Conservation (phyloP, 176 grass and related monocot species). For the Echinochloa phyllopogon region DNA sequence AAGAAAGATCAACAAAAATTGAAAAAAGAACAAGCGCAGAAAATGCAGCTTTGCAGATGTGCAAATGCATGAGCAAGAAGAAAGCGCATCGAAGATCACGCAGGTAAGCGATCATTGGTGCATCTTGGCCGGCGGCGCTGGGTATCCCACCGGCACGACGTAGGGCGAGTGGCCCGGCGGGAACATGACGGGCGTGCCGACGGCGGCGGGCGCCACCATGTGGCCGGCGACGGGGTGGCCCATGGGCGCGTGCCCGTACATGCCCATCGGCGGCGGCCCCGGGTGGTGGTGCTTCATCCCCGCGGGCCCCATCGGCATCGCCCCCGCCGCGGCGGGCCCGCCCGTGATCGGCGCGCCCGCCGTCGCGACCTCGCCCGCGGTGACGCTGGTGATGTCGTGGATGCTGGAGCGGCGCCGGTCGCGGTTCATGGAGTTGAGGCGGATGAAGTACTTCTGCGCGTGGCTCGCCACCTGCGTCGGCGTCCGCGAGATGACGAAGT, state of each 20-base stretch:
- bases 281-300: slow-evolving; percentile 60
- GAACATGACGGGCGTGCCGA: slow-evolving; percentile 91
- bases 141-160: slow-evolving; percentile 83
- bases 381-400: slow-evolving; percentile 92
- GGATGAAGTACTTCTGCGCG: slow-evolving; percentile 98
- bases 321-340: background rate
- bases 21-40: slow-evolving; percentile 26
- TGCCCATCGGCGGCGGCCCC: slow-evolving; percentile 50
- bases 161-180: slow-evolving; percentile 82
- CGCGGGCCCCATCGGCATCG: slow-evolving; percentile 7
- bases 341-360: slow-evolving; percentile 50
- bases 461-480: slow-evolving; percentile 98
- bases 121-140: slow-evolving; percentile 68
- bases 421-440: slow-evolving; percentile 88
- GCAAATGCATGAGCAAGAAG: background rate
- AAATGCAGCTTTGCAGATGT: slow-evolving; percentile 4
- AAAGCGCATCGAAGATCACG: background rate
- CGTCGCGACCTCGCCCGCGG: slow-evolving; percentile 49
- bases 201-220: slow-evolving; percentile 65
- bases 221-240: slow-evolving; percentile 79
- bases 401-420: slow-evolving; percentile 94
- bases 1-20: slow-evolving; percentile 45
- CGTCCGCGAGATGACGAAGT: slow-evolving; percentile 91
- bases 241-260: slow-evolving; percentile 70
- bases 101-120: slow-evolving; percentile 53